phyloP scores from a whole-genome alignment of 805 yeast species.

The Clavispora phyllophila region DNA sequence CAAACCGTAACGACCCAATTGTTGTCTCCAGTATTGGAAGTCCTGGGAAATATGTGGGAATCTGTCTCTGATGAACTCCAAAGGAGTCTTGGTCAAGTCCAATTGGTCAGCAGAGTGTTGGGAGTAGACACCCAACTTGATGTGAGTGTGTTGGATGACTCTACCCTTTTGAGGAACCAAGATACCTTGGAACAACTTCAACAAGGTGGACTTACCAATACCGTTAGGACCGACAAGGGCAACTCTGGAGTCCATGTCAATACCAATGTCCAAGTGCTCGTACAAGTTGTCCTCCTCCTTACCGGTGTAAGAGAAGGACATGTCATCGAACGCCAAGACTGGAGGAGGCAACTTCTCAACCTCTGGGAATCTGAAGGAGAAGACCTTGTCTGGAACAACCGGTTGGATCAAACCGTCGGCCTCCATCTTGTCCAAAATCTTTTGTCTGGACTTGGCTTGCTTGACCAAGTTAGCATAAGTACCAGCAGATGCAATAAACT shows the following conservation, averaged over 20 bases:
- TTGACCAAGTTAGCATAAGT: slow-evolving; percentile 97
- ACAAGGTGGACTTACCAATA: slow-evolving; percentile 95
- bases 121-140: slow-evolving; percentile 97
- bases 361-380: slow-evolving; percentile 88
- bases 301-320: slow-evolving; percentile 87
- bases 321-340: slow-evolving; percentile 92
- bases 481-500: slow-evolving; percentile 99
- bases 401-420: slow-evolving; percentile 96
- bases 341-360: slow-evolving; percentile 99
- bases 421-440: slow-evolving; percentile 99
- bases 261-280: slow-evolving; percentile 91
- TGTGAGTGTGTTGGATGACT: slow-evolving; percentile 94
- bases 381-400: slow-evolving; percentile 88
- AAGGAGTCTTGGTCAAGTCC: slow-evolving; percentile 89
- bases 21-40: slow-evolving; percentile 98
- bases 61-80: slow-evolving; percentile 95
- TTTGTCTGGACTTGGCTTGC: slow-evolving; percentile 99
- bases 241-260: slow-evolving; percentile 98
- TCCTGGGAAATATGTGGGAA: slow-evolving; percentile 89
- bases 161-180: slow-evolving; percentile 88
- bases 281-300: slow-evolving; percentile 81
- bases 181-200: slow-evolving; percentile 95
- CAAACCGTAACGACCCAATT: slow-evolving; percentile 95
- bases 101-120: slow-evolving; percentile 99
- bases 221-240: slow-evolving; percentile 99